Evolutionary conservation across 441 rosid species (phyloP).

Genomic region (Populus trichocarpa): DNA sequence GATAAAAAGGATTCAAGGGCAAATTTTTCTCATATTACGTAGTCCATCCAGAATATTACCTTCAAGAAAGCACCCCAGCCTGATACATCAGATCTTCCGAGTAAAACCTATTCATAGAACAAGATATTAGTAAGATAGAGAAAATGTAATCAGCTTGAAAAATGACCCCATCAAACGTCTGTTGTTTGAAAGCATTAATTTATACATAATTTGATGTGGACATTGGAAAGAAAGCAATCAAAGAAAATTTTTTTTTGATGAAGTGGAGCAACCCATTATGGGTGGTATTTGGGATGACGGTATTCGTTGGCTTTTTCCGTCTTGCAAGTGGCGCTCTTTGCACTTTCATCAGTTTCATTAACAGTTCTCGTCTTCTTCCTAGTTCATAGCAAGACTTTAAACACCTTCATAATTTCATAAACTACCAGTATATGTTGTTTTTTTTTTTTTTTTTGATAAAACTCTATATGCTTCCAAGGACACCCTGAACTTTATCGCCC

Average conservation of each 20-base stretch:
- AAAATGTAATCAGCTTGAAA: background rate
- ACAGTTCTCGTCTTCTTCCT: background rate
- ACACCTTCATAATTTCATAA: background rate
- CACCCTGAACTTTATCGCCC: background rate
- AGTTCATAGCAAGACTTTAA: background rate
- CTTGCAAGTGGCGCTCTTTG: background rate
- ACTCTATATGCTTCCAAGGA: background rate
- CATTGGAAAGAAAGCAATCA: background rate
- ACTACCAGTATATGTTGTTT: background rate
- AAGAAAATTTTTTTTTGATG: background rate
- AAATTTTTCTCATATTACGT: background rate
- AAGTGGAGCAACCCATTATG: background rate
- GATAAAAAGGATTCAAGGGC: background rate
- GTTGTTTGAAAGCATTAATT: background rate
- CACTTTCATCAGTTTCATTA: background rate
- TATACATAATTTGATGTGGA: background rate
- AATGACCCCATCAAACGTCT: background rate
- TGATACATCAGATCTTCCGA: slow-evolving; percentile 93
- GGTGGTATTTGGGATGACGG: background rate
- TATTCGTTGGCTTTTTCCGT: background rate
- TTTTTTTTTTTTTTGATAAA: background rate
- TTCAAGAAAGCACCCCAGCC: slow-evolving; percentile 99
- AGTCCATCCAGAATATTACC: slow-evolving; percentile 39
- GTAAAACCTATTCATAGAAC: slow-evolving; percentile 64
- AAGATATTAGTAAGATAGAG: slow-evolving; percentile 1